These are phyloP conservation scores for Calonectria naviculata DNA, from an alignment of 2,329 filamentous ascomycete genomes.

Conservation along the genomic window DNA sequence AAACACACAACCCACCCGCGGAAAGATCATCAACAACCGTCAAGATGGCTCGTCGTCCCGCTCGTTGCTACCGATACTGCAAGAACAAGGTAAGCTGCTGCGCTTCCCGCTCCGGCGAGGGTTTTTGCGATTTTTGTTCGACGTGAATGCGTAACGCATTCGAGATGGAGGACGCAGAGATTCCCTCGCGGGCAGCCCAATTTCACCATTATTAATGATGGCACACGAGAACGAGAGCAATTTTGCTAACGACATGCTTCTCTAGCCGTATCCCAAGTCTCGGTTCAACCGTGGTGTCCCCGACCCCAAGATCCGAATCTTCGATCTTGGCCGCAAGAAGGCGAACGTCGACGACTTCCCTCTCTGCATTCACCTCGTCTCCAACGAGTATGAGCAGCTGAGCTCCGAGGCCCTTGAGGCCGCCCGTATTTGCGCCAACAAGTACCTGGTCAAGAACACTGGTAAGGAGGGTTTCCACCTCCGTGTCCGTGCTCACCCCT, in stretches of 20 bases:
- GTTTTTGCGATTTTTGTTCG: conserved; percentile 23
- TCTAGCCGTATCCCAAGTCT: conserved; percentile 96
- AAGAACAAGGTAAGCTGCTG: conserved; percentile 94
- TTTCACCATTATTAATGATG: conserved; percentile 13
- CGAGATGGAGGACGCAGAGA: conserved; percentile 23
- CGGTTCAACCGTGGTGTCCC: conserved; percentile 99
- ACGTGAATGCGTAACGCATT: conserved; percentile 5
- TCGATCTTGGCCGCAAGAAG: conserved; percentile 98
- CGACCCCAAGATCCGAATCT: conserved; percentile 91
- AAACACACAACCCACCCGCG: conserved; percentile 50
- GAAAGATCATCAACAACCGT: conserved; percentile 65
- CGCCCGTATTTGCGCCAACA: conserved; percentile 99
- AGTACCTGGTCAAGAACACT: conserved; percentile 82
- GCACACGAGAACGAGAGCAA: not conserved
- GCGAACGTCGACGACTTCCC: conserved; percentile 99
- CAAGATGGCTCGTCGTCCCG: conserved; percentile 99
- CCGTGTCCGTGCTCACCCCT: conserved; percentile 91
- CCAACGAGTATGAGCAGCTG: conserved; percentile 99
- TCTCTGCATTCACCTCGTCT: conserved; percentile 98
- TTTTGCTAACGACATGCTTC: conserved; percentile 29
- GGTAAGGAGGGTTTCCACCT: conserved; percentile 82
- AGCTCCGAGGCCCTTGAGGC: conserved; percentile 99
- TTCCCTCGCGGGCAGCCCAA: conserved; percentile 1
- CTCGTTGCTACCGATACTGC: conserved; percentile 99
- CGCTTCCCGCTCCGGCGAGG: conserved; percentile 19